Evolutionary conservation across 352 stramenopile species (phyloP), one percentile per base, ranked within the genome.

Genomic region (Globisporangium spiculum): DNA sequence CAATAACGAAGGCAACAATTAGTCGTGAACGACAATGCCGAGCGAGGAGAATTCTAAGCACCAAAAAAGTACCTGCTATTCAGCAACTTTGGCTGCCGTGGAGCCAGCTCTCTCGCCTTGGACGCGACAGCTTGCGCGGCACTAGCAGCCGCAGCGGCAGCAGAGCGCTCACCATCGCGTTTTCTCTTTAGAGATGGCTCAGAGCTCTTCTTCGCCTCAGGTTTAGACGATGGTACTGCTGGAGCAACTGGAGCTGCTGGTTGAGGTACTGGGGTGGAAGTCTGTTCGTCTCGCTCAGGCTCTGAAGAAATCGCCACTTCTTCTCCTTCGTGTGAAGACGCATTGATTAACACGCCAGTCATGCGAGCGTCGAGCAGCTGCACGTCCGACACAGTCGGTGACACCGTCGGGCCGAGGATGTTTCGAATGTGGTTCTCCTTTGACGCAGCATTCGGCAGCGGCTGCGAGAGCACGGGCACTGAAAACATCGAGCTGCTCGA

Each of bases 361-460:
- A 93, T 90, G 5, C 85, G 83, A 55, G 84, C 68, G 54, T 89
- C 73, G 55, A 93, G 72, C 12, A 91, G 64, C 10, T 68, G 81
- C 24, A 78, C 79, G 32, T 92, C 81, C 12, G 79, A 76, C 5
- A 81, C 73, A 24, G 50, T 86, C 18, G 79, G 78, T 36, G 84
- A 88, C 27, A 88, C 65, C 5, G 77, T 87, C 10, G 85, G 85
- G 4, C 80, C 78, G 6, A 91, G 75, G 65, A 93, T 93, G 54
- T 93, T 91, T 38, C 82, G 81, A 64, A 93, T 93, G 58, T 91
- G 88, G 75, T 91, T 91, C n/a, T 85, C 73, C n/a, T 77, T 78
- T 16, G 83, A 93, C 7, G 81, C 83, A 41, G 81, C 63, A 65
- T 90, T 89, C n/a, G 55, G 38, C 18, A 55, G 20, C 18, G 58